Evolutionary conservation across 805 yeast genomes (phyloP).

Genomic region (Pichia californica): DNA sequence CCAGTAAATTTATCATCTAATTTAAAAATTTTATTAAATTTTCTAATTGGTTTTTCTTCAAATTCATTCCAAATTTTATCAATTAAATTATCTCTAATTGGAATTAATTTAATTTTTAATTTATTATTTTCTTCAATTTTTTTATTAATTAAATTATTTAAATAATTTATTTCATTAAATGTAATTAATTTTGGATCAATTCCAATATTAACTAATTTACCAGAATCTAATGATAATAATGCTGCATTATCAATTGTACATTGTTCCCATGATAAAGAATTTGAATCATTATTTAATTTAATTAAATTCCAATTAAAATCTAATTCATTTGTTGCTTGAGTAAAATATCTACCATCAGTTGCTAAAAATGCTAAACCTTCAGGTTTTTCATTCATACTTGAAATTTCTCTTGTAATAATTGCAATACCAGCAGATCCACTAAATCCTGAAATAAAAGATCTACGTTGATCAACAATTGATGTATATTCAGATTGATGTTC

Average conservation of each 20-base stretch:
- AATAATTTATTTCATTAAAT: conserved; percentile 28
- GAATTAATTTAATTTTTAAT: conserved; percentile 36
- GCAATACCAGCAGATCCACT: conserved; percentile 60
- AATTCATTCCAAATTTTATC: conserved; percentile 45
- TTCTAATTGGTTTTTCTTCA: conserved; percentile 58
- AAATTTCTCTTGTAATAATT: conserved; percentile 46
- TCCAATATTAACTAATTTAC: conserved; percentile 29
- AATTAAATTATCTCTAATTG: conserved; percentile 43
- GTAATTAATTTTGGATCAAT: conserved; percentile 47
- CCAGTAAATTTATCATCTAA: conserved; percentile 60
- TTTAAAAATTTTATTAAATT: conserved; percentile 41
- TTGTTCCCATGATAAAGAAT: conserved; percentile 51
- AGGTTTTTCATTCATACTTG: conserved; percentile 44
- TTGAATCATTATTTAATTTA: conserved; percentile 44
- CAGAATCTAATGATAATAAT: conserved; percentile 43
- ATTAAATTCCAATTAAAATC: conserved; percentile 56
- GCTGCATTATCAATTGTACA: conserved; percentile 49
- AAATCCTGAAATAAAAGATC: conserved; percentile 54
- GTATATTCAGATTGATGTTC: conserved; percentile 62
- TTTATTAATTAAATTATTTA: conserved; percentile 29
- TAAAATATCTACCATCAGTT: conserved; percentile 57
- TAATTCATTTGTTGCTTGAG: conserved; percentile 50
- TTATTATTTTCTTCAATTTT: conserved; percentile 20
- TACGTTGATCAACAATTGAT: conserved; percentile 45
- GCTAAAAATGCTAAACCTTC: conserved; percentile 50